Percentiles rank a stretch among this genome's conserved stretches.
These are phyloP conservation scores for Puccinia novopanici DNA, from an alignment of 1,284 basidiomycete species.

Conservation along the genomic window DNA sequence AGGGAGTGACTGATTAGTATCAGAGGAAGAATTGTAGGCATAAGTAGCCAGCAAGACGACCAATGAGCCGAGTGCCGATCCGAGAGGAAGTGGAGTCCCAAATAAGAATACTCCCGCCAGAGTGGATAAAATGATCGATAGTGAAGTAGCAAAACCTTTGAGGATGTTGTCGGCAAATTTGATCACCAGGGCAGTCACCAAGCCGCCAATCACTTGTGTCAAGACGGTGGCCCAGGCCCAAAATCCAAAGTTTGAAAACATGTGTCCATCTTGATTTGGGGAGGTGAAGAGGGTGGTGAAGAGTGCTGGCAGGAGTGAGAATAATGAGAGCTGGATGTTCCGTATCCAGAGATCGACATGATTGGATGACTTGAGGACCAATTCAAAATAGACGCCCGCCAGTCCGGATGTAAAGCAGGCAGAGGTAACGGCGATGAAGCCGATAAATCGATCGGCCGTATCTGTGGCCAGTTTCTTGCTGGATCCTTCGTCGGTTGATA, in stretches of 20 bases:
- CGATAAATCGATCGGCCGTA: conserved; percentile 67
- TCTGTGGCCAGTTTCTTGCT: conserved; percentile 34
- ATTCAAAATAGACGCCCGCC: too few relatives aligned
- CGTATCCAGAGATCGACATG: conserved; percentile 82
- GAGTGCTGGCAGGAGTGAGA: conserved; percentile 86
- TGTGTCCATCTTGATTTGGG: conserved; percentile 59
- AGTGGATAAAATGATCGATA: conserved; percentile 91
- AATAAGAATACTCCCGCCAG: conserved; percentile 83
- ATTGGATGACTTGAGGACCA: conserved; percentile 65
- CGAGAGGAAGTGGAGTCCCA: conserved; percentile 78
- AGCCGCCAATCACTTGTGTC: conserved; percentile 84
- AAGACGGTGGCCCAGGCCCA: conserved; percentile 90
- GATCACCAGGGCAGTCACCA: conserved; percentile 75
- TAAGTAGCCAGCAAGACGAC: conserved; percentile 84
- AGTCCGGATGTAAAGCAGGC: conserved; percentile 98
- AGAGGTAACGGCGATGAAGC: conserved; percentile 78
- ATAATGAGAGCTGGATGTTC: conserved; percentile 92
- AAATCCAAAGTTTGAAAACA: conserved; percentile 76
- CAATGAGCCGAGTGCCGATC: conserved; percentile 77
- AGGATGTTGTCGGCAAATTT: too few relatives aligned
- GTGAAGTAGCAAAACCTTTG: conserved; percentile 84
- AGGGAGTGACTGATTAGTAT: neutral
- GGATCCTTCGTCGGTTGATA: conserved; percentile 45
- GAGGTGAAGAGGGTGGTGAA: conserved; percentile 70
- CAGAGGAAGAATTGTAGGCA: conserved; percentile 73